Percentiles rank a stretch among this genome's conserved stretches.
These are phyloP conservation scores for Claviceps lovelessii DNA, from an alignment of 2,329 filamentous ascomycete species.

Conservation along the genomic window DNA sequence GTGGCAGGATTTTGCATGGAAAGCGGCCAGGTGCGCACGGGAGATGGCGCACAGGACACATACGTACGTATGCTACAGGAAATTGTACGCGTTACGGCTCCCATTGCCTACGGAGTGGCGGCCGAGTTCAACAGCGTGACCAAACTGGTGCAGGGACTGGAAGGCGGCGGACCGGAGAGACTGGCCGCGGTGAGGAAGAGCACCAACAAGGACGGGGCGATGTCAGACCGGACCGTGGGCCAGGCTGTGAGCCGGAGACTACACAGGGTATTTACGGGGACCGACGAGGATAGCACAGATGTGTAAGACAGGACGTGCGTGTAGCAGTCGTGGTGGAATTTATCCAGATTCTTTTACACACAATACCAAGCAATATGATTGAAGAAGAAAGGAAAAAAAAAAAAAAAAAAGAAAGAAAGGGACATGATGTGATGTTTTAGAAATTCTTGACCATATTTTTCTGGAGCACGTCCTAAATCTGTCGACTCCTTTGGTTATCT, in stretches of 20 bases:
- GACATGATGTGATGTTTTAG: no score
- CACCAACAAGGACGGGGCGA: constrained; percentile 41
- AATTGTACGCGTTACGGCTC: constrained; percentile 54
- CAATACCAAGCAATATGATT: no score
- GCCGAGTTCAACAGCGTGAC: constrained; percentile 44
- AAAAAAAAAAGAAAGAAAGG: neutral
- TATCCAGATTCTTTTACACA: no score
- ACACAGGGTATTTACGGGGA: constrained; percentile 44
- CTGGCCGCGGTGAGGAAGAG: constrained; percentile 48
- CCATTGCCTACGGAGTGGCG: constrained; percentile 56
- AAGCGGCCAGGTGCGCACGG: constrained; percentile 57
- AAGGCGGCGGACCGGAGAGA: constrained; percentile 40
- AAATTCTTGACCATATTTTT: no score
- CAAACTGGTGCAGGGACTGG: constrained; percentile 44
- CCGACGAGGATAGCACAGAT: constrained; percentile 41
- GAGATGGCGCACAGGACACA: constrained; percentile 50
- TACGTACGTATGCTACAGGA: constrained; percentile 66
- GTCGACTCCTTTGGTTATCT: no score
- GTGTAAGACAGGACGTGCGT: constrained; percentile 20
- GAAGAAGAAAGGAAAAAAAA: no score
- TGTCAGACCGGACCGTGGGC: constrained; percentile 41
- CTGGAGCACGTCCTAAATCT: no score
- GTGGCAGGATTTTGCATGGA: constrained; percentile 66
- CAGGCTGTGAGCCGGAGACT: constrained; percentile 44
- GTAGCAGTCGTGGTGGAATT: no score